These are phyloP conservation scores for Cetraspora pellucida DNA, from an alignment of 192 early-diverging fungal species.

Conservation along the genomic window DNA sequence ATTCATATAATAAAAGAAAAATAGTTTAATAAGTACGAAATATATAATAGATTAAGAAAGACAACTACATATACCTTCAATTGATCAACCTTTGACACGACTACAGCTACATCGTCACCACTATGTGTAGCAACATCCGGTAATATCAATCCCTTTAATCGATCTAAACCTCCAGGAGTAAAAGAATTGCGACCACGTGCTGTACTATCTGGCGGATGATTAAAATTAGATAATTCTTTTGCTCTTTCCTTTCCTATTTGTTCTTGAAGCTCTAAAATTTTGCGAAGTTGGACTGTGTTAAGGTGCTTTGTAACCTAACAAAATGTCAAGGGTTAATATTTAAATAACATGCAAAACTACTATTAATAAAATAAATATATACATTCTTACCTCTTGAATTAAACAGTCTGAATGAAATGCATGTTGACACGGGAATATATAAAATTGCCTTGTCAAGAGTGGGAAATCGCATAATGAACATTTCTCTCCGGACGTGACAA, in stretches of 20 bases:
- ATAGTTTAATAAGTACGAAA: not conserved
- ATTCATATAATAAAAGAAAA: not conserved
- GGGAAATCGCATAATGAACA: constrained; percentile 81
- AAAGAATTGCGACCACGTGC: not conserved
- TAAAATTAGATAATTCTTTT: constrained; percentile 49
- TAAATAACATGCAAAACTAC: no score
- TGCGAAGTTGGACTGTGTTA: constrained; percentile 48
- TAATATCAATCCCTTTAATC: constrained; percentile 19
- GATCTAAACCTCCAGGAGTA: constrained; percentile 10
- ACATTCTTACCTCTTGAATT: constrained; percentile 60
- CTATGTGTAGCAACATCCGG: constrained; percentile 35
- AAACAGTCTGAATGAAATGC: constrained; percentile 94
- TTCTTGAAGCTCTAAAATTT: constrained; percentile 62
- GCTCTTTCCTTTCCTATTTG: constrained; percentile 59
- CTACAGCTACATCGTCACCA: constrained; percentile 50
- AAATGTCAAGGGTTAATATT: constrained; percentile 27
- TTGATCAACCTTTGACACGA: constrained; percentile 50
- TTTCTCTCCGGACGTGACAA: constrained; percentile 68
- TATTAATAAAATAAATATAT: not conserved
- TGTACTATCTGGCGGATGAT: constrained; percentile 23
- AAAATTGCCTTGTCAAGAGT: constrained; percentile 85
- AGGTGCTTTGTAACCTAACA: constrained; percentile 52
- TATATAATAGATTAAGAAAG: not conserved
- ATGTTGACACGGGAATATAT: constrained; percentile 95
- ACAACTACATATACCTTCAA: constrained; percentile 35